These are phyloP conservation scores for Crotalaria pallida DNA, from an alignment of 306 rosid species.

Conservation along the genomic window DNA sequence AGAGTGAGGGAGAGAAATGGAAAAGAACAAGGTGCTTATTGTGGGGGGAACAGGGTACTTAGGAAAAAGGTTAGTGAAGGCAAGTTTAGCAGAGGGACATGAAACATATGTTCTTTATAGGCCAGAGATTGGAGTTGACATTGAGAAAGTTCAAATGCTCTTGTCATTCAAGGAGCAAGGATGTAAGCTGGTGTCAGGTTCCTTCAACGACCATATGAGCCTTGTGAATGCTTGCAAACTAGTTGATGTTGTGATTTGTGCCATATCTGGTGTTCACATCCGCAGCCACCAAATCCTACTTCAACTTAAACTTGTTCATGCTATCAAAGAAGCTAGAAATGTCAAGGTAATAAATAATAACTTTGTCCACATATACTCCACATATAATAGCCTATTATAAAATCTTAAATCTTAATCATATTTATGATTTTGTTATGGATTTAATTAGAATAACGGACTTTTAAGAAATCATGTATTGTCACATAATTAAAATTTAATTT, in stretches of 20 bases:
- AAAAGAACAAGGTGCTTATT: slow-evolving; percentile 51
- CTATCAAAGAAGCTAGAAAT: slow-evolving; percentile 67
- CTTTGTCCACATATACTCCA: neutral
- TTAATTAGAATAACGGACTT: too few species aligned
- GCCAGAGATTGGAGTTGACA: slow-evolving; percentile 64
- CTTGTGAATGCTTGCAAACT: slow-evolving; percentile 56
- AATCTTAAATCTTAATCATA: neutral
- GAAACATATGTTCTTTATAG: slow-evolving; percentile 53
- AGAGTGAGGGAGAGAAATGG: slow-evolving; percentile 6
- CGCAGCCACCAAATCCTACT: slow-evolving; percentile 62
- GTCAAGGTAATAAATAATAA: slow-evolving; percentile 38
- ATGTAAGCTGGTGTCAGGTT: slow-evolving; percentile 46
- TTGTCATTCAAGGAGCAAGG: slow-evolving; percentile 58
- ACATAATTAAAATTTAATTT: too few species aligned
- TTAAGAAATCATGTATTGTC: too few species aligned
- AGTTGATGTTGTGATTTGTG: slow-evolving; percentile 64
- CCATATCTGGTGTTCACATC: slow-evolving; percentile 67
- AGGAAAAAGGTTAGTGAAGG: slow-evolving; percentile 72
- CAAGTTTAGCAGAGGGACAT: slow-evolving; percentile 52
- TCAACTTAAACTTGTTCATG: slow-evolving; percentile 67
- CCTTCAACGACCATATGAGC: slow-evolving; percentile 42
- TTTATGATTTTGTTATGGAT: neutral
- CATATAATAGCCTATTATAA: neutral
- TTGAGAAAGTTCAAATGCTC: slow-evolving; percentile 63
- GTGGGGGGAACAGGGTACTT: slow-evolving; percentile 81